phyloP scores from a whole-genome alignment of 345 rosid species.

The Kernera saxatilis region DNA sequence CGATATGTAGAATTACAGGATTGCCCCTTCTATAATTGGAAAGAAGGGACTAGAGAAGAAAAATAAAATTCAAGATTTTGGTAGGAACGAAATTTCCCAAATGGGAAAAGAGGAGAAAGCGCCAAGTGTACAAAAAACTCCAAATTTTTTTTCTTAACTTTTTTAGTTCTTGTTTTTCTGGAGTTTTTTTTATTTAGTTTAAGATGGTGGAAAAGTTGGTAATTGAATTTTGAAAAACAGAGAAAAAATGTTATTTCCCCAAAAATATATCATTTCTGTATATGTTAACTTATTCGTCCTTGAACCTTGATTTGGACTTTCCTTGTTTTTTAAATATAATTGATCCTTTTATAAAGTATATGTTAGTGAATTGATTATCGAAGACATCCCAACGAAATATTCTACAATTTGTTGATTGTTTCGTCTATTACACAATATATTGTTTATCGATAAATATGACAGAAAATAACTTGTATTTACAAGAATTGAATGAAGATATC shows the following conservation, averaged over 20 bases:
- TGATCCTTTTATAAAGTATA: background rate
- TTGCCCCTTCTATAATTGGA: background rate
- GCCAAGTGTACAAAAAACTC: constrained; percentile 19
- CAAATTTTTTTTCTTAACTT: background rate
- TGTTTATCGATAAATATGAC: background rate
- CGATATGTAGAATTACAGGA: background rate
- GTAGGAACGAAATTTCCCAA: background rate
- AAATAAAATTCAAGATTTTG: constrained; percentile 3
- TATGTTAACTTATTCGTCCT: background rate
- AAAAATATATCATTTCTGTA: background rate
- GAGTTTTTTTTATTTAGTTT: background rate
- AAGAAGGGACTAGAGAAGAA: background rate
- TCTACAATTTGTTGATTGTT: background rate
- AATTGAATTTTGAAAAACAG: background rate
- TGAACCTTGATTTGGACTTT: background rate
- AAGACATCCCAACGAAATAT: background rate
- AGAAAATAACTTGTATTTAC: background rate
- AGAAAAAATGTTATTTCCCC: background rate
- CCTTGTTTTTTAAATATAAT: background rate
- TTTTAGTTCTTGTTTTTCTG: background rate
- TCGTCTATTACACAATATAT: background rate
- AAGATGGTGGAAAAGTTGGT: background rate
- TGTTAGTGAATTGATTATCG: background rate
- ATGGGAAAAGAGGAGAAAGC: constrained; percentile 10
- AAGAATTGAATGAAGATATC: background rate